Conservation (phyloP, 345 rosid species). For the Viola odorata region DNA sequence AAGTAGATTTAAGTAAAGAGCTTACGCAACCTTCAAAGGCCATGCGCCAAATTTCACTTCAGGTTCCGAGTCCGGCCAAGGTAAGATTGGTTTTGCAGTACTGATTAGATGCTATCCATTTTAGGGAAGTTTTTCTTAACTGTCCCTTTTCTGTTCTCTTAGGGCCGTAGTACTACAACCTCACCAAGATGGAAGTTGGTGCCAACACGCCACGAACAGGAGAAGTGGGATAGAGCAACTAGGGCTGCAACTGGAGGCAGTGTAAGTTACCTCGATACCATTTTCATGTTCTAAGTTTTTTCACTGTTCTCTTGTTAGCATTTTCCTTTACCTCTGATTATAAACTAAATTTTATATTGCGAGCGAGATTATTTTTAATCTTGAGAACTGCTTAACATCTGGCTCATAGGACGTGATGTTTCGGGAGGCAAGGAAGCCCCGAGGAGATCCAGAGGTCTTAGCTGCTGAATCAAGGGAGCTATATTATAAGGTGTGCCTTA, state of each 20-base stretch:
- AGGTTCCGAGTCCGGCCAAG: slow-evolving; percentile 17
- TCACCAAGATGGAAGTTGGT: slow-evolving; percentile 57
- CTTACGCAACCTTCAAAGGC: slow-evolving; percentile 48
- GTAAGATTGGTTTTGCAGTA: slow-evolving; percentile 31
- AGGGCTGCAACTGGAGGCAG: slow-evolving; percentile 85
- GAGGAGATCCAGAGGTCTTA: slow-evolving; percentile 65
- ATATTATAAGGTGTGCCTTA: slow-evolving; percentile 51
- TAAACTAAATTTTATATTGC: too few relatives aligned
- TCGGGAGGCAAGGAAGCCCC: slow-evolving; percentile 54
- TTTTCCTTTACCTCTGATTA: neutral
- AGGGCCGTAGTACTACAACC: slow-evolving; percentile 5
- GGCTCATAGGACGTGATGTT: slow-evolving; percentile 56
- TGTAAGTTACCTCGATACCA: slow-evolving; percentile 39
- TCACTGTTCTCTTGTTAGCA: neutral
- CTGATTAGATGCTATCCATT: neutral
- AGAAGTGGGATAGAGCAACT: slow-evolving; percentile 89
- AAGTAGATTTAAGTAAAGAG: slow-evolving; percentile 82
- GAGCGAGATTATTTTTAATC: too few relatives aligned
- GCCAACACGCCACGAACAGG: slow-evolving; percentile 85
- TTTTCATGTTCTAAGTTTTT: neutral
- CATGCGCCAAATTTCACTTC: slow-evolving; percentile 22
- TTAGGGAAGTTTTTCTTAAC: neutral
- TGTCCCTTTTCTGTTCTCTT: neutral
- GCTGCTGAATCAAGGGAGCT: slow-evolving; percentile 79
- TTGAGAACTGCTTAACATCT: too few relatives aligned